Evolutionary conservation across 1,139 yeast genomes (phyloP).

Genomic region (Pichia norvegensis): DNA sequence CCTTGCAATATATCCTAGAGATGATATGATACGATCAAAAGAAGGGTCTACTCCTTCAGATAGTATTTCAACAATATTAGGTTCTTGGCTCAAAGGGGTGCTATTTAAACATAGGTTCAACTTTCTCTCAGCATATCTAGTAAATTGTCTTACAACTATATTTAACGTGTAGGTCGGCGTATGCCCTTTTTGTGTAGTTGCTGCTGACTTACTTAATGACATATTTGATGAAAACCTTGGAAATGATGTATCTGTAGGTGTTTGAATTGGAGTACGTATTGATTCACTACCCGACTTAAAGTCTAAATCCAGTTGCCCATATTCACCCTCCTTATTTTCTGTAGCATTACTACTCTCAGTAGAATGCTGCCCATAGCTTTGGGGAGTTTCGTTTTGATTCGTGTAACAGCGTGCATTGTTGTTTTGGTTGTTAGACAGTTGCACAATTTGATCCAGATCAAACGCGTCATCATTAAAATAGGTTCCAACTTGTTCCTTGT

Average conservation of each 20-base stretch:
- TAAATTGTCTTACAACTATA: constrained; percentile 90
- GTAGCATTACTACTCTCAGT: not conserved
- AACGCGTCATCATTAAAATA: not conserved
- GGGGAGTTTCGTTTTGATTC: not conserved
- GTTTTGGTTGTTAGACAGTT: not conserved
- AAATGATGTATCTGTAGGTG: constrained; percentile 1
- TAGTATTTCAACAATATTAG: constrained; percentile 72
- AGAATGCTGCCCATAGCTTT: not conserved
- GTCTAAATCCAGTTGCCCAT: constrained; percentile 21
- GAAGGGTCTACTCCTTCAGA: constrained; percentile 82
- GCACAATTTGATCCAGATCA: constrained; percentile 4
- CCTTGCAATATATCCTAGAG: constrained; percentile 85
- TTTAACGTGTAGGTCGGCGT: constrained; percentile 82
- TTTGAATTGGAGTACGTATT: constrained; percentile 3
- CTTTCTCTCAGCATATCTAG: constrained; percentile 85
- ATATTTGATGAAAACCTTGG: constrained; percentile 1
- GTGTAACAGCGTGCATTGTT: not conserved
- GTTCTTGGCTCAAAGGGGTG: constrained; percentile 62
- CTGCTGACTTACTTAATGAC: not conserved
- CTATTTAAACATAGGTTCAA: constrained; percentile 61
- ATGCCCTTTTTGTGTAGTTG: constrained; percentile 13
- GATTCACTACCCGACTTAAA: constrained; percentile 13
- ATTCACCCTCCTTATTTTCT: constrained; percentile 14
- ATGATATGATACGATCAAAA: constrained; percentile 77
- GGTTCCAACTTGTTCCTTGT: not conserved